Evolutionary conservation across 306 rosid genomes (phyloP), one percentile per base, ranked within the genome.

Genomic region (Prunus kanzakura): DNA sequence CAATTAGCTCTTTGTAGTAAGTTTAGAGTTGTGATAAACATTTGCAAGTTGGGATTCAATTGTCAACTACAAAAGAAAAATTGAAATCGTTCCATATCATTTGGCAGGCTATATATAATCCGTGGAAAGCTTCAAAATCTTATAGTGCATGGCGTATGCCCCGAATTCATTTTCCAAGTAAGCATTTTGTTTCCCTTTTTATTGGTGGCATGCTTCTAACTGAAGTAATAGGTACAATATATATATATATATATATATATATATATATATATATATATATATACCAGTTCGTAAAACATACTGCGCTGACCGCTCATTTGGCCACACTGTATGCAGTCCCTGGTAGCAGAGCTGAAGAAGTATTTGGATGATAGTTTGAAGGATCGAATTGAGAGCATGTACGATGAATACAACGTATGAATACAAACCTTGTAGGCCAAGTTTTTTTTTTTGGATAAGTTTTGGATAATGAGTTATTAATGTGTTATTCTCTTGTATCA

Each of bases 41-140:
- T 20, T 68, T 55, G 27, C 11, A 20, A 35, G 29, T 56, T 25
- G 55, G 32, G 30, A 66, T 66, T 68, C 7, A 1, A 27, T 50
- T 51, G 6, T 58, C 22, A 13, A 14, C 19, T 20, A 38, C 32
- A 4, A 54, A 71, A 15, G 55, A 15, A 13, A 10, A 73, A 73
- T 11, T 61, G 29, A 74, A 23, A 8, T 41, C 14, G 23, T 35
- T 68, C 23, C 45, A 14, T 15, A 11, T 64, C 11, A 32, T 41
- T 70, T 13, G 18, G 56, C 78, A 93, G 98, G 88, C 41, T 93
- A 64, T 90, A 91, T 73, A 62, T 47, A 4, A 84, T 87, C 82
- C 94, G 90, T 52, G 76, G 89, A 71, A 91, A 87, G 85, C 96
- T 93, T 41, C 90, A 85, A 67, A 83, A 78, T 60, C 85, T 93